phyloP scores from a whole-genome alignment of 202 grass and related monocot species.

The Bolboschoenoplectus hybrid region DNA sequence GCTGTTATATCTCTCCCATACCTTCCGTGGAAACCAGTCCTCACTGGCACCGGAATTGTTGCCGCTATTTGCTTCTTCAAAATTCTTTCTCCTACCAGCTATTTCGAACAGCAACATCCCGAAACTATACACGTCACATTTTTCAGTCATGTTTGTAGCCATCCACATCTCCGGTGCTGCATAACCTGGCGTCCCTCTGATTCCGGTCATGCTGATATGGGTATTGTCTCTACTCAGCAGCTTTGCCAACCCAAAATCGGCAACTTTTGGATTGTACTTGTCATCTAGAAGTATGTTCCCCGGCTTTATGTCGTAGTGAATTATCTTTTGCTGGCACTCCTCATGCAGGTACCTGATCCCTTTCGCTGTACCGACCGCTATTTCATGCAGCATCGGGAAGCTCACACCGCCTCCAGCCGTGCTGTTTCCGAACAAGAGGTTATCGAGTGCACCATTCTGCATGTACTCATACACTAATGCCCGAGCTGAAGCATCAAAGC shows the following conservation, averaged over 20 bases:
- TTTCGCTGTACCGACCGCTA: slow-evolving; percentile 42
- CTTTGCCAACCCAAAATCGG: slow-evolving; percentile 49
- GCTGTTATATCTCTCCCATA: background rate
- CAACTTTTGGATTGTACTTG: slow-evolving; percentile 42
- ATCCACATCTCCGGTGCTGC: slow-evolving; percentile 55
- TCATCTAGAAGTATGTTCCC: slow-evolving; percentile 48
- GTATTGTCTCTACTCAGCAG: slow-evolving; percentile 32
- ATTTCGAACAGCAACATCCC: slow-evolving; percentile 12
- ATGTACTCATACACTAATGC: slow-evolving; percentile 9
- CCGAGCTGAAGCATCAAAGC: background rate
- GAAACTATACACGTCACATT: slow-evolving; percentile 50
- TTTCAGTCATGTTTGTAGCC: slow-evolving; percentile 5
- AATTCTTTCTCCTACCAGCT: slow-evolving; percentile 7
- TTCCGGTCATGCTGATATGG: slow-evolving; percentile 24
- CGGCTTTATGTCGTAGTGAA: slow-evolving; percentile 65
- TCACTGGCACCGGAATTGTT: slow-evolving; percentile 3
- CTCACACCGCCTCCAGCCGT: background rate
- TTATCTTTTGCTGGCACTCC: slow-evolving; percentile 57
- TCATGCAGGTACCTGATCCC: slow-evolving; percentile 59
- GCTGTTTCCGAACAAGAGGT: background rate
- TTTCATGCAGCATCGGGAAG: slow-evolving; percentile 5
- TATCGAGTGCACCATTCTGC: slow-evolving; percentile 9
- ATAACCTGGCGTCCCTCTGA: slow-evolving; percentile 43
- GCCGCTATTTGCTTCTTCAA: background rate
- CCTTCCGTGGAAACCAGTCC: background rate